Base-by-base conservation (phyloP, 2,329 filamentous ascomycete genomes). In the Fusarium buharicum region DNA sequence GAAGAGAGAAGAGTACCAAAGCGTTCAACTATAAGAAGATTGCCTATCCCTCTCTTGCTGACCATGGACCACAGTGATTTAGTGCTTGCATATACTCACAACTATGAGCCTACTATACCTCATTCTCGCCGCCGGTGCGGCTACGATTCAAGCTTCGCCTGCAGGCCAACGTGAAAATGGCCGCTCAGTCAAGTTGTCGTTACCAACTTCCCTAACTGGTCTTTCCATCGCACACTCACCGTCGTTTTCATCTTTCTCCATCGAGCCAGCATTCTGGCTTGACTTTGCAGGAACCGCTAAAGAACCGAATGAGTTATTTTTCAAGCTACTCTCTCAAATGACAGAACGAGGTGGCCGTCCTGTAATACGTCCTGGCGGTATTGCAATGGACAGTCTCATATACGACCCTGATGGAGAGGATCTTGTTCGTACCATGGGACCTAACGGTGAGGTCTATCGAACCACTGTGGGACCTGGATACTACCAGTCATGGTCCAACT, bases 311-410 rank as follows among this genome's bases (percentile, higher is more conserved):
- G 38, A 58, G 4, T 53, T 66, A 12, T 61, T 62, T 6, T 52
- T 66, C 36, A 50, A 44, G 6, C 30, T 56, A 2, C 36, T 66
- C n/a, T 34, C 46, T 1, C 62, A 54, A 0, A 49, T 66, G 13
- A 55, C 59, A 6, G 54, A 64, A 3, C 53, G 55, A 44, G 62
- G 62, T 3, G 49, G 48, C 6, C 43, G 44, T 6, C 60, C 62
- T 2, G 31, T 64, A 7, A 50, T 66, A 18, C 56, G 62, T 2
- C 60, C 62, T 6, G 62, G 62, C 5, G 62, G 62, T 12, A 66
- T 66, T 40, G 56, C 62, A 22, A 64, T 64, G 60, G 62, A 66
- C 44, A 64, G 62, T 33, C 50, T 66, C 45, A 31, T 64, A 7
- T 66, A 62, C 4, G 62, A 64, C 13, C 60, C 60, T 4, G 37